These are phyloP conservation scores for Oidiodendron maius DNA, from an alignment of 495 filamentous ascomycete species.

Conservation along the genomic window DNA sequence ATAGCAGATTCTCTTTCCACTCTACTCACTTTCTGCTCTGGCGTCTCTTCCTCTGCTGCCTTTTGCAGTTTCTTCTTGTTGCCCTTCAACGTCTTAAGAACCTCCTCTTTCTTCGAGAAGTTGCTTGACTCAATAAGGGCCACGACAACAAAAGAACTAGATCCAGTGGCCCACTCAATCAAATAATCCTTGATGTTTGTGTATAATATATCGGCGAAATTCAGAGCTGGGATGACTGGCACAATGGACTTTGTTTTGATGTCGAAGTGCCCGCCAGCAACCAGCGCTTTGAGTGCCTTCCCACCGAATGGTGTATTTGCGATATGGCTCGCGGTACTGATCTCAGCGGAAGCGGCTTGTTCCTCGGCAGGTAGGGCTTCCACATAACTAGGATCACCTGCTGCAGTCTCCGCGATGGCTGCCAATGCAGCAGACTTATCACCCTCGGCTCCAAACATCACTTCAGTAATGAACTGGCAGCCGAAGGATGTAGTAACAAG, in stretches of 20 bases:
- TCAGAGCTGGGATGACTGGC: slow-evolving; percentile 66
- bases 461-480: slow-evolving; percentile 78
- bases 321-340: slow-evolving; percentile 36
- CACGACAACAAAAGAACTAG: slow-evolving; percentile 75
- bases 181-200: slow-evolving; percentile 67
- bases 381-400: slow-evolving; percentile 48
- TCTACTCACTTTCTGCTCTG: slow-evolving; percentile 29
- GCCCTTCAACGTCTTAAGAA: slow-evolving; percentile 60
- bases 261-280: slow-evolving; percentile 82
- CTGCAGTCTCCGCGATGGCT: slow-evolving; percentile 65
- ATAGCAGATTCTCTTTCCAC: slow-evolving; percentile 20
- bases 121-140: slow-evolving; percentile 72
- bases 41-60: slow-evolving; percentile 38
- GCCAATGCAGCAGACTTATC: slow-evolving; percentile 64
- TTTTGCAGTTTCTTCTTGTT: slow-evolving; percentile 43
- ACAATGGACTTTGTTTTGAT: slow-evolving; percentile 57
- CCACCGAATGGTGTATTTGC: slow-evolving; percentile 58
- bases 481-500: slow-evolving; percentile 73
- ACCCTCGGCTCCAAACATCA: slow-evolving; percentile 68
- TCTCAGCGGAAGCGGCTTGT: background rate
- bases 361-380: slow-evolving; percentile 33
- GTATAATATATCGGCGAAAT: slow-evolving; percentile 75
- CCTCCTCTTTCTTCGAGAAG: slow-evolving; percentile 59
- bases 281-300: slow-evolving; percentile 84
- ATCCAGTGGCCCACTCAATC: slow-evolving; percentile 79